phyloP scores from a whole-genome alignment of 257 asterid species.

The Thymus quinquecostatus region DNA sequence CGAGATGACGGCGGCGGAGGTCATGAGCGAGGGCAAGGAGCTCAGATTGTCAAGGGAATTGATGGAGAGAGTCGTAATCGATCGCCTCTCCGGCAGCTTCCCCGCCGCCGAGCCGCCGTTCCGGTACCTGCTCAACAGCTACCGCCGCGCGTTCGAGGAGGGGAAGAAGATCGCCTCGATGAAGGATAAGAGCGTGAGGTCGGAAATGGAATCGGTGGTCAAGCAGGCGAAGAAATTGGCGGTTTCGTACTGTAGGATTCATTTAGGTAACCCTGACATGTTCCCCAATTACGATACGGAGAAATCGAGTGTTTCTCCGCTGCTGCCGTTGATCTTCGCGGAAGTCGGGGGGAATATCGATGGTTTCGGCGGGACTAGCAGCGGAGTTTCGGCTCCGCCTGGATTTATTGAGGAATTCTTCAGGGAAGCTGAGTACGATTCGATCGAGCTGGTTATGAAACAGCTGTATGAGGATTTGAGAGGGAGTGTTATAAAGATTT shows the following conservation, averaged over 20 bases:
- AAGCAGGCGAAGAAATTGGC: constrained; percentile 73
- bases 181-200: constrained; percentile 66
- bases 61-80: constrained; percentile 82
- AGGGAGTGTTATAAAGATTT: constrained; percentile 81
- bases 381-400: constrained; percentile 55
- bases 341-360: constrained; percentile 69
- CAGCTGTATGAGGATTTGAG: constrained; percentile 93
- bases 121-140: constrained; percentile 63
- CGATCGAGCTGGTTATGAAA: constrained; percentile 76
- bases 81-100: constrained; percentile 74
- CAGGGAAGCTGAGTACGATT: constrained; percentile 80
- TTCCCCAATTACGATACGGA: constrained; percentile 58
- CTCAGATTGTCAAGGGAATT: constrained; percentile 70
- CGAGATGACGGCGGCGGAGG: constrained; percentile 86
- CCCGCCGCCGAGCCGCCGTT: constrained; percentile 78
- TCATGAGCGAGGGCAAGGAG: constrained; percentile 80
- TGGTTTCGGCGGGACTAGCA: constrained; percentile 63
- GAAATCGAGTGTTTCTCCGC: constrained; percentile 55
- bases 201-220: constrained; percentile 70
- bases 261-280: constrained; percentile 82
- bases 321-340: constrained; percentile 69
- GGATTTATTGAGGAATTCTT: constrained; percentile 86
- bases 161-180: constrained; percentile 74
- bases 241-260: constrained; percentile 78
- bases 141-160: constrained; percentile 81